Percentiles rank a stretch among this genome's conserved stretches.
Conservation (phyloP, 768 basidiomycete genomes). For the Suillus lakei region DNA sequence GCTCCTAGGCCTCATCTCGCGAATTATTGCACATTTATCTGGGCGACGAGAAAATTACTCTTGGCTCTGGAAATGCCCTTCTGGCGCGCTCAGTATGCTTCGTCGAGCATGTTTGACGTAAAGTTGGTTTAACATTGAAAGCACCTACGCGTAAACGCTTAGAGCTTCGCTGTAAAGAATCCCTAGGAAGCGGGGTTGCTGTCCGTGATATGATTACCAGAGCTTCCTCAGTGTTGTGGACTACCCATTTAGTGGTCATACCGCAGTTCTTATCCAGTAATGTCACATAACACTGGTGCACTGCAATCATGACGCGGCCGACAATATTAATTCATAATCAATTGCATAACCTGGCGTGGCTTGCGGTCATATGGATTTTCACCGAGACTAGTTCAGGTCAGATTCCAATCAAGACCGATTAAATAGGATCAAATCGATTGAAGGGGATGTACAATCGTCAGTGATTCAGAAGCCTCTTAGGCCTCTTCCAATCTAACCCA, state of each 20-base stretch:
- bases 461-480: background rate
- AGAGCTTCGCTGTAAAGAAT: background rate
- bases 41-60: background rate
- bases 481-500: background rate
- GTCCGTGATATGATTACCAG: background rate
- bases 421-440: background rate
- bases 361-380: background rate
- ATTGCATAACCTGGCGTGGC: background rate
- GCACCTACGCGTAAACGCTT: background rate
- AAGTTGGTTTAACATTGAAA: background rate
- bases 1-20: background rate
- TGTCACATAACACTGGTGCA: background rate
- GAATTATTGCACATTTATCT: constrained; percentile 2
- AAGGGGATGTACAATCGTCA: background rate
- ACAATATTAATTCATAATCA: background rate
- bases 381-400: constrained; percentile 4
- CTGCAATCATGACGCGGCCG: background rate
- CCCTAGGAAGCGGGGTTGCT: background rate
- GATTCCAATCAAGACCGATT: constrained; percentile 4
- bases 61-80: background rate
- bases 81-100: background rate
- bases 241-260: background rate
- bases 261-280: background rate
- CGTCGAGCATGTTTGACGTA: background rate
- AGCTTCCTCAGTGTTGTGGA: background rate